Evolutionary conservation across 805 yeast genomes (phyloP).

Genomic region (Nakazawaea populi): DNA sequence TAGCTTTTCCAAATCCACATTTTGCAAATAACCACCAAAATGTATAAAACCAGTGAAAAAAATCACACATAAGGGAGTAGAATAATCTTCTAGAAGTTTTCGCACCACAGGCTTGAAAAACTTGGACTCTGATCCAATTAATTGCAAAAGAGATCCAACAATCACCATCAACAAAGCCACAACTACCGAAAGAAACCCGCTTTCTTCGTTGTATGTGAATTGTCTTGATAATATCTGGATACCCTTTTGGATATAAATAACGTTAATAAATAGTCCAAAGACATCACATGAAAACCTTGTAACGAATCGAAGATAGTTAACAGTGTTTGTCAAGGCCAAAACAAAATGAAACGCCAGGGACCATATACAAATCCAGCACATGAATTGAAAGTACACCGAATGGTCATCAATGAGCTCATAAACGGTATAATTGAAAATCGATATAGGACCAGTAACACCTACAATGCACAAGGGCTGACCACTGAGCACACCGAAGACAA

Average conservation of each 20-base stretch:
- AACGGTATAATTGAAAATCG: slow-evolving; percentile 89
- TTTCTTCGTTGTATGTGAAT: slow-evolving; percentile 37
- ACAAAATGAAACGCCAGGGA: slow-evolving; percentile 73
- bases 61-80: slow-evolving; percentile 76
- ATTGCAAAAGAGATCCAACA: slow-evolving; percentile 58
- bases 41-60: slow-evolving; percentile 93
- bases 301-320: slow-evolving; percentile 61
- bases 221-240: slow-evolving; percentile 74
- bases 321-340: slow-evolving; percentile 65
- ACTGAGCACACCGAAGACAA: slow-evolving; percentile 75
- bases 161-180: slow-evolving; percentile 71
- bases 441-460: slow-evolving; percentile 95
- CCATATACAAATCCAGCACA: slow-evolving; percentile 97
- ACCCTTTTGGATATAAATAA: slow-evolving; percentile 87
- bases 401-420: slow-evolving; percentile 59
- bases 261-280: slow-evolving; percentile 86
- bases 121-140: slow-evolving; percentile 57
- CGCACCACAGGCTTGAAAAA: slow-evolving; percentile 57
- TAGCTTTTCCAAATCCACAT: slow-evolving; percentile 51
- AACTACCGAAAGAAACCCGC: slow-evolving; percentile 72
- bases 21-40: slow-evolving; percentile 72
- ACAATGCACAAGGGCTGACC: slow-evolving; percentile 95
- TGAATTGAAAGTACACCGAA: slow-evolving; percentile 72
- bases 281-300: slow-evolving; percentile 86
- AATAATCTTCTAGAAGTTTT: slow-evolving; percentile 76